Base-by-base conservation (phyloP, 345 rosid genomes). In the Populus davidiana region DNA sequence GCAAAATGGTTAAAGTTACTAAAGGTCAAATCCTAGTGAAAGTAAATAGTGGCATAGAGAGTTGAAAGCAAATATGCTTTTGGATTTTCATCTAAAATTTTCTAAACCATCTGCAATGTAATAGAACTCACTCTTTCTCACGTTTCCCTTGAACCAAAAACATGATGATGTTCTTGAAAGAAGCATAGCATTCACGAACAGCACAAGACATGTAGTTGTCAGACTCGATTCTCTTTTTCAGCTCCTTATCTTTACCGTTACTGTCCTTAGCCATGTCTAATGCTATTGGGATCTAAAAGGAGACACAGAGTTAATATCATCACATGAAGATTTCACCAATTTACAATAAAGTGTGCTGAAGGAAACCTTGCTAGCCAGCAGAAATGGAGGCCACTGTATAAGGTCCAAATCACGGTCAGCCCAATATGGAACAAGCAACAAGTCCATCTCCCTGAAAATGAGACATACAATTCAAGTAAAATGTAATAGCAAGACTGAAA, bases 251-350 rank as follows among this genome's bases (percentile, higher is more conserved):
- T 81, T 94, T 92, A 16, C 96, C 93, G 82, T 86, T 86, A 87
- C 98, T 92, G 81, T 91, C 99, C 84, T 96, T 96, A 29, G 99
- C 99, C 99, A 96, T 96, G 90, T 96, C 99, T 71, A 96, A 82
- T 2, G 99, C 99, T 79, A 94, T 94, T 66, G 99, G 98, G 54
- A 96, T 96, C 99, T 96, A 81, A 66, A 70, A 72, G 77, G 71
- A 73, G 67, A 76, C 17, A 75, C 17, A 35, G 56, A 13, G 75
- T 79, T 38, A 81, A 27, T 54, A 74, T 35, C 36, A 33, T 68
- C 47, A 69, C 72, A 81, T 62, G 14, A 49, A 75, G 8, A 18
- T 78, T 35, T 44, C 25, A 9, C 61, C 41, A 20, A 71, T 33
- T 78, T 47, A n/a, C 13, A 83, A 54, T 35, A 5, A 31, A 36